Evolutionary conservation across 164 flowering plant species (phyloP).

Genomic region (Liquidambar formosana): DNA sequence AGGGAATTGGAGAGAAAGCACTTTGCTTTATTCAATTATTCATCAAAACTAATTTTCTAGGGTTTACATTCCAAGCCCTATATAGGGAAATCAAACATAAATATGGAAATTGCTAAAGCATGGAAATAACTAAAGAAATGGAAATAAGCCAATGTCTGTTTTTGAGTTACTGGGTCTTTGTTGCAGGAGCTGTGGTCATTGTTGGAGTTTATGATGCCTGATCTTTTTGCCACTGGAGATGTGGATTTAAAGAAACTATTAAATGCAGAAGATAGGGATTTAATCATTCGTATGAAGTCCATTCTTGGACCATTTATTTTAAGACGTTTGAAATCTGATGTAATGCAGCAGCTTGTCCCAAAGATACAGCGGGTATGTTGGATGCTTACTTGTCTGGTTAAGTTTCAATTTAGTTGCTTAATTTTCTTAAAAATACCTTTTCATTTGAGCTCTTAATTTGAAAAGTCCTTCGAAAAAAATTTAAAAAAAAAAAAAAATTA

Average conservation of each 20-base stretch:
- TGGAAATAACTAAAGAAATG: too few species aligned
- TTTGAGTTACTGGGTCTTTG: neutral
- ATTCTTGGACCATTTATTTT: slow-evolving; percentile 93
- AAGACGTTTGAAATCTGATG: slow-evolving; percentile 95
- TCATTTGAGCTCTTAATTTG: slow-evolving; percentile 7
- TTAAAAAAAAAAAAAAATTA: too few species aligned
- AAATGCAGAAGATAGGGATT: slow-evolving; percentile 69
- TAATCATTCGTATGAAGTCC: slow-evolving; percentile 85
- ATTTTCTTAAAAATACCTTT: neutral
- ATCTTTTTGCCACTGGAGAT: slow-evolving; percentile 85
- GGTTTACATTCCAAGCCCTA: too few species aligned
- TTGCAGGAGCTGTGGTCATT: slow-evolving; percentile 95
- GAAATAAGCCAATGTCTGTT: too few species aligned
- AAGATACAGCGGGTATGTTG: slow-evolving; percentile 72
- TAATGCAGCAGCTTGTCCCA: slow-evolving; percentile 94
- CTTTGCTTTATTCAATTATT: too few species aligned
- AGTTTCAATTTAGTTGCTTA: neutral
- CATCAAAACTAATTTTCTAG: too few species aligned
- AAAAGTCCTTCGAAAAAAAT: too few species aligned
- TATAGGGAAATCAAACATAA: too few species aligned
- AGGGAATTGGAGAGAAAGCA: too few species aligned
- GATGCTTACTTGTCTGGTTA: slow-evolving; percentile 5
- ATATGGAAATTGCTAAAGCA: too few species aligned
- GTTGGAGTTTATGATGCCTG: slow-evolving; percentile 98
- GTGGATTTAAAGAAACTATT: slow-evolving; percentile 85